These are phyloP conservation scores for Lathyrus aphaca DNA, from an alignment of 306 rosid species.

Conservation along the genomic window DNA sequence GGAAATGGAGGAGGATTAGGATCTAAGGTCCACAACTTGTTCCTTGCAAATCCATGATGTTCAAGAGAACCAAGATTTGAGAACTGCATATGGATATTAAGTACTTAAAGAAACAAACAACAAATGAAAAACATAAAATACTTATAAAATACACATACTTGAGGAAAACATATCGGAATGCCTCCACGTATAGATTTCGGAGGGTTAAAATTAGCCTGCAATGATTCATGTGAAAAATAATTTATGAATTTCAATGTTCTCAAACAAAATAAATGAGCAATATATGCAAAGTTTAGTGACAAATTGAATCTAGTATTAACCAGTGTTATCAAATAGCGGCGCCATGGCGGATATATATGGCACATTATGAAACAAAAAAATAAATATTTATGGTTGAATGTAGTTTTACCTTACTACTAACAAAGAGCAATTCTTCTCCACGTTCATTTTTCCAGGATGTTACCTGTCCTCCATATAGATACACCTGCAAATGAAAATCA, in stretches of 20 bases:
- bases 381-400: conserved; percentile 1
- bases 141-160: conserved; percentile 53
- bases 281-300: too few species aligned
- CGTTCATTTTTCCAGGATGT: conserved; percentile 77
- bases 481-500: conserved; percentile 51
- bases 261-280: too few species aligned
- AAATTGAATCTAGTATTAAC: too few species aligned
- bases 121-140: not conserved
- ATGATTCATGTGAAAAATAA: conserved; percentile 1
- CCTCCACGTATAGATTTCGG: conserved; percentile 84
- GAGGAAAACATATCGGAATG: conserved; percentile 80
- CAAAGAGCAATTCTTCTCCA: conserved; percentile 74
- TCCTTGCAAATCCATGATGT: conserved; percentile 81
- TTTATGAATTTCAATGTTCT: not conserved
- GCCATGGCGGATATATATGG: not conserved
- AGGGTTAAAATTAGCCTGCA: conserved; percentile 71
- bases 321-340: too few species aligned
- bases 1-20: conserved; percentile 71
- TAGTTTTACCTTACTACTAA: conserved; percentile 66
- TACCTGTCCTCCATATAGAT: conserved; percentile 75
- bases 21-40: conserved; percentile 70
- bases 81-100: conserved; percentile 55
- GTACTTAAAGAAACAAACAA: conserved; percentile 12
- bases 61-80: conserved; percentile 63
- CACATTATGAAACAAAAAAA: not conserved